Evolutionary conservation across 805 yeast species (phyloP).

Genomic region (Sungouiozyma ichnusensis): DNA sequence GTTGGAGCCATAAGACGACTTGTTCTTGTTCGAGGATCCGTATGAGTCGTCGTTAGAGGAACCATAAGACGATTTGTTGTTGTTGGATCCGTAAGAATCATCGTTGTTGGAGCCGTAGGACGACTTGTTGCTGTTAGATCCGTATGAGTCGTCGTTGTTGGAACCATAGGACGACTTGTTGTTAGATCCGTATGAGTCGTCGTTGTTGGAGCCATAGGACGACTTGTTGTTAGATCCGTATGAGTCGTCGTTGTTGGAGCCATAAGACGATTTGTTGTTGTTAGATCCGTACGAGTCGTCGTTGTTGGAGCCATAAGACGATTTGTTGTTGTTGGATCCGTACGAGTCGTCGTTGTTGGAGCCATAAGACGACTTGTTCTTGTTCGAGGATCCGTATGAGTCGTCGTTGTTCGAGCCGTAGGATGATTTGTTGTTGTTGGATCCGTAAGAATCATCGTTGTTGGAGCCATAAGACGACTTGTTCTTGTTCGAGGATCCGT

Average conservation of each 20-base stretch:
- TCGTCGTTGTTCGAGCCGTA: constrained; percentile 12
- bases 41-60: constrained; percentile 7
- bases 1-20: constrained; percentile 12
- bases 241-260: constrained; percentile 13
- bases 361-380: constrained; percentile 16
- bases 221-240: too few relatives aligned
- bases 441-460: constrained; percentile 18
- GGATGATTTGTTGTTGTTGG: constrained; percentile 11
- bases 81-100: constrained; percentile 20
- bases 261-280: constrained; percentile 10
- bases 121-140: constrained; percentile 13
- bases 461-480: constrained; percentile 16
- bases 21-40: constrained; percentile 7
- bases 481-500: constrained; percentile 16
- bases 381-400: constrained; percentile 13
- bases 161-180: constrained; percentile 24
- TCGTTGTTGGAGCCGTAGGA: constrained; percentile 17
- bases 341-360: constrained; percentile 18
- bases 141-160: constrained; percentile 19
- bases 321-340: constrained; percentile 11
- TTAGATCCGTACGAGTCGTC: constrained; percentile 14
- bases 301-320: constrained; percentile 12
- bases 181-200: constrained; percentile 19
- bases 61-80: too few relatives aligned
- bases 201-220: too few relatives aligned